These are phyloP conservation scores for Cryptococcus jaspeensis DNA, from an alignment of 1,284 basidiomycete genomes.

Conservation along the genomic window DNA sequence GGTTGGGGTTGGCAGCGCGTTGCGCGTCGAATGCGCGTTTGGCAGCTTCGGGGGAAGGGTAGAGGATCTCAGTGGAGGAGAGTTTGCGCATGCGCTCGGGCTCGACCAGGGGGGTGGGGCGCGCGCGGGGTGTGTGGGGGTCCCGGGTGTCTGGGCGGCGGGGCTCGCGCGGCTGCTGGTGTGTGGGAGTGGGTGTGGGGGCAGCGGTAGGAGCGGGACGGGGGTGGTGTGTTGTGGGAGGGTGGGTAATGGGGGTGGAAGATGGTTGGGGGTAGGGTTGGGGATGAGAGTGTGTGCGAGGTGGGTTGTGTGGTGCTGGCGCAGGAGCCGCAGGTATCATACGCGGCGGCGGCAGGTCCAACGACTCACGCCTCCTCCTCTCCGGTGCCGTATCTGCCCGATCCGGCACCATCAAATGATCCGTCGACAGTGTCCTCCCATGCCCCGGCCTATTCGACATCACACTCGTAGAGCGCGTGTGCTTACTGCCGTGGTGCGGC, in stretches of 20 bases:
- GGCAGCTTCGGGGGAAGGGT: slow-evolving; percentile 29
- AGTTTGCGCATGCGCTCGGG: slow-evolving; percentile 14
- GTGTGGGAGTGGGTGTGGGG: neutral
- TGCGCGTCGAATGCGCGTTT: slow-evolving; percentile 27
- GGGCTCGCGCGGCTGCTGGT: neutral
- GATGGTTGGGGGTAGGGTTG: neutral
- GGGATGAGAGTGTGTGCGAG: neutral
- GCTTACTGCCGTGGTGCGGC: neutral
- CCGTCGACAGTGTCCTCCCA: slow-evolving; percentile 11
- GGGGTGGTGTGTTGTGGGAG: neutral
- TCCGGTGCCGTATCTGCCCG: slow-evolving; percentile 8
- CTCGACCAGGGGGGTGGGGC: too few relatives aligned
- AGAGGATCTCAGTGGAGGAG: slow-evolving; percentile 30
- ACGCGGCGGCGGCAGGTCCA: neutral
- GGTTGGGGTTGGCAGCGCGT: slow-evolving; percentile 15
- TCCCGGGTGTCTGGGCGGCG: slow-evolving; percentile 1
- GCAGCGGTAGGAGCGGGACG: too few relatives aligned
- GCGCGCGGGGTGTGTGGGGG: too few relatives aligned
- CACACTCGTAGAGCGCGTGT: slow-evolving; percentile 2
- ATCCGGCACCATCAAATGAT: slow-evolving; percentile 13
- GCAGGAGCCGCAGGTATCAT: neutral
- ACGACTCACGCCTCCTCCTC: slow-evolving; percentile 12
- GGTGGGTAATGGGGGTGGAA: too few relatives aligned
- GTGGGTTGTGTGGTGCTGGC: neutral
- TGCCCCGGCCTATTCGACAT: too few relatives aligned